phyloP scores from a whole-genome alignment of 306 rosid species.

The Cucurbita ficifolia region DNA sequence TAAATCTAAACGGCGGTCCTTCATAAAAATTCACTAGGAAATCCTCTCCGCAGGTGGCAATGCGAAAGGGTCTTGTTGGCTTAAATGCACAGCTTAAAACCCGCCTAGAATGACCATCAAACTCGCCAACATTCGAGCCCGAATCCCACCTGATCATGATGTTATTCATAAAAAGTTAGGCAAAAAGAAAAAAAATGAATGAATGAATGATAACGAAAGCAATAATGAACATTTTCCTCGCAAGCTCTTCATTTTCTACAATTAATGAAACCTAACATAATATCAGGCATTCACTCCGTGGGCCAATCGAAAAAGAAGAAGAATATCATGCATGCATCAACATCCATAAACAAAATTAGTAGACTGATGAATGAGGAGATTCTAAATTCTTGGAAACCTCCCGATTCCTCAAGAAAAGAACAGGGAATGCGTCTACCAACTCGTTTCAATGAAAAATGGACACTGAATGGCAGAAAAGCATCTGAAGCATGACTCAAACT shows the following conservation, averaged over 20 bases:
- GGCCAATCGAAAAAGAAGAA: background rate
- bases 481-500: background rate
- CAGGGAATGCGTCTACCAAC: background rate
- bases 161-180: background rate
- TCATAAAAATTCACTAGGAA: conserved; percentile 83
- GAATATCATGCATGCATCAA: background rate
- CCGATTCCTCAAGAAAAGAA: background rate
- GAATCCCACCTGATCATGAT: conserved; percentile 68
- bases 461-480: background rate
- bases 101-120: conserved; percentile 84
- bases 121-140: conserved; percentile 88
- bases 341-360: background rate
- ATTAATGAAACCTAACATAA: background rate
- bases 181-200: background rate
- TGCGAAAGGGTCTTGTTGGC: conserved; percentile 82
- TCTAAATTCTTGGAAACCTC: background rate
- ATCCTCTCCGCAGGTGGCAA: conserved; percentile 90
- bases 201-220: background rate
- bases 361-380: background rate
- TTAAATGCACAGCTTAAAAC: conserved; percentile 90
- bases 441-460: background rate
- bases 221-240: background rate
- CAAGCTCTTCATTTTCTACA: background rate
- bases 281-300: background rate
- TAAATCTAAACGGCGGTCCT: conserved; percentile 91